These are phyloP conservation scores for Cladophialophora psammophila DNA, from an alignment of 2,329 filamentous ascomycete species.

Conservation along the genomic window DNA sequence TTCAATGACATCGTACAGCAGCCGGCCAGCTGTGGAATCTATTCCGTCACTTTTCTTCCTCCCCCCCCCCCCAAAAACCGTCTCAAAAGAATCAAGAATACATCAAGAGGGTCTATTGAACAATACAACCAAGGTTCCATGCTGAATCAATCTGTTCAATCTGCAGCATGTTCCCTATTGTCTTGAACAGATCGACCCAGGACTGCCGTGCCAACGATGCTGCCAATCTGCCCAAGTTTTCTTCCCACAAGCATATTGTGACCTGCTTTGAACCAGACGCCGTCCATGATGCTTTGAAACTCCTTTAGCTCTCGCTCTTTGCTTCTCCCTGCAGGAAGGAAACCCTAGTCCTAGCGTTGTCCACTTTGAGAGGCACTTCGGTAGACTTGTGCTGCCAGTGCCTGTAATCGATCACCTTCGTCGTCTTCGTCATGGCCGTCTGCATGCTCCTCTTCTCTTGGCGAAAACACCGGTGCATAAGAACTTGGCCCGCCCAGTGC, in stretches of 20 bases:
- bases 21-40: slow-evolving; percentile 21
- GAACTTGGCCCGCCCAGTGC: slow-evolving; percentile 1
- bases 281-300: background rate
- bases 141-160: background rate
- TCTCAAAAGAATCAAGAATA: background rate
- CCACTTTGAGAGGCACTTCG: slow-evolving; percentile 39
- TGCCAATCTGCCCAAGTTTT: background rate
- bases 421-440: slow-evolving; percentile 51
- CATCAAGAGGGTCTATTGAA: slow-evolving; percentile 1
- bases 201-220: background rate
- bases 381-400: slow-evolving; percentile 40
- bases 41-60: slow-evolving; percentile 15
- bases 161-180: background rate
- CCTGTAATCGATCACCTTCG: slow-evolving; percentile 49
- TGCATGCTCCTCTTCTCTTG: slow-evolving; percentile 5
- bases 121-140: slow-evolving; percentile 13
- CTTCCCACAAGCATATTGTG: background rate
- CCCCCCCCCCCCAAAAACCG: too few relatives aligned
- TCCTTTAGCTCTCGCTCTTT: background rate
- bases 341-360: slow-evolving; percentile 20
- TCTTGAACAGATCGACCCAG: background rate
- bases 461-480: slow-evolving; percentile 13
- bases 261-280: background rate
- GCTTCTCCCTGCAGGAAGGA: background rate
- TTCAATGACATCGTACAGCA: slow-evolving; percentile 6